Conservation (phyloP, 441 rosid species). For the Populus tomentosa region DNA sequence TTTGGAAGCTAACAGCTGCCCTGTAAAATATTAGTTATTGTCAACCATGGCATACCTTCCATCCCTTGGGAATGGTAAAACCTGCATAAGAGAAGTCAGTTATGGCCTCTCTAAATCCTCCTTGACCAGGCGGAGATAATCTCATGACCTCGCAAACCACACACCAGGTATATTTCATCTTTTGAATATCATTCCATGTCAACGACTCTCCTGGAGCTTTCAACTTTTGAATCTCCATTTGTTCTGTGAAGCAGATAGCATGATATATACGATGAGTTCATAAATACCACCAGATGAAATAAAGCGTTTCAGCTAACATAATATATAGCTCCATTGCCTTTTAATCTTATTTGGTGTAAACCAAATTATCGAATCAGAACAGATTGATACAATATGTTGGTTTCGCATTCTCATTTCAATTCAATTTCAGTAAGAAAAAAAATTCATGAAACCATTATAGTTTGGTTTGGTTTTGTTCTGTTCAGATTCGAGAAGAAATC, state of each 20-base stretch:
- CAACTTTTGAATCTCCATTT: constrained; percentile 25
- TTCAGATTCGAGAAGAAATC: too few species aligned
- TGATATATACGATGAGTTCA: neutral
- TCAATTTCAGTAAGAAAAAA: neutral
- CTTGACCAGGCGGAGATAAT: constrained; percentile 33
- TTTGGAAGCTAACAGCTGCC: neutral
- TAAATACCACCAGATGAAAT: neutral
- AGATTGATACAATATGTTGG: neutral
- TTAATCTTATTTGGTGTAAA: neutral
- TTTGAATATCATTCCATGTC: constrained; percentile 34
- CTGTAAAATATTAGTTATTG: neutral
- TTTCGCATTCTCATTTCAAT: neutral
- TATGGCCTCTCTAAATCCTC: constrained; percentile 38
- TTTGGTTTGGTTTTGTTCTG: too few species aligned
- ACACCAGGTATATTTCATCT: constrained; percentile 45
- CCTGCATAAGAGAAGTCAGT: constrained; percentile 28
- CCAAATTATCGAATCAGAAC: neutral
- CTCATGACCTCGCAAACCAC: constrained; percentile 38
- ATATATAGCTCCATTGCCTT: neutral
- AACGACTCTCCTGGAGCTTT: constrained; percentile 25
- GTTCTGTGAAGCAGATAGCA: constrained; percentile 20
- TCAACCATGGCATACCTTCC: constrained; percentile 30
- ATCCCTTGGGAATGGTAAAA: constrained; percentile 38
- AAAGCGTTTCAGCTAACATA: neutral
- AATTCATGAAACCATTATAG: neutral